Base-by-base conservation (phyloP, 331 rosid genomes). In the Pyracantha coccinea region DNA sequence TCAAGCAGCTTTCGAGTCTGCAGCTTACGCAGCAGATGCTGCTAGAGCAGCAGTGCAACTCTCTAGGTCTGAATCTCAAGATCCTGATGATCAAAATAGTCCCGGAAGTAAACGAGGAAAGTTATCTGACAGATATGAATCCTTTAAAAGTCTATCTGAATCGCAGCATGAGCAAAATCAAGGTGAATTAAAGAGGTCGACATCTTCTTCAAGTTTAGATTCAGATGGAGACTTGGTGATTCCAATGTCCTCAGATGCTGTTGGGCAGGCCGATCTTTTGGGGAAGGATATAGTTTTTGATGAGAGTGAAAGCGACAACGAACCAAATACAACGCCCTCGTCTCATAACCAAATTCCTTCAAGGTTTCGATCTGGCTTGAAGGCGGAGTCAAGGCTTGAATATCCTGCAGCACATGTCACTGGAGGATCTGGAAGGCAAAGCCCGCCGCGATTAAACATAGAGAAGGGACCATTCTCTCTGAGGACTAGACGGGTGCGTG, bases 1-100 rank as follows among this genome's bases (percentile, higher is more conserved):
- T 61, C 97, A 94, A 69, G 97, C 97, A 82, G 97, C 98, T 19
- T 93, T 91, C 35, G 93, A 93, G 82, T 91, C 96, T 5, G 98
- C 97, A 28, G 92, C 96, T 72, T 74, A 83, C 73, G 98, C 97
- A 50, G 98, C 97, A 2, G 96, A 79, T 53, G 98, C 96, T 15
- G 96, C 96, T 54, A 85, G 85, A 79, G 95, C 90, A 74, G 96
- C 96, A 13, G 78, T 91, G 77, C 89, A 86, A 72, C 91, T 88
- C 82, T 84, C 92, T 60, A 75, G 90, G 68, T 74, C 88, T 8
- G 89, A 81, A 23, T 45, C 92, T 15, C 82, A 70, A 41, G 92
- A 83, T 80, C 86, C 84, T 38, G 90, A 80, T 73, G 86, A 85
- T 85, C 89, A 71, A 75, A 74, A 66, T 74, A 77, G 80, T 73